These are phyloP conservation scores for Psilocybe cyanescens DNA, from an alignment of 768 basidiomycete genomes.

Conservation along the genomic window DNA sequence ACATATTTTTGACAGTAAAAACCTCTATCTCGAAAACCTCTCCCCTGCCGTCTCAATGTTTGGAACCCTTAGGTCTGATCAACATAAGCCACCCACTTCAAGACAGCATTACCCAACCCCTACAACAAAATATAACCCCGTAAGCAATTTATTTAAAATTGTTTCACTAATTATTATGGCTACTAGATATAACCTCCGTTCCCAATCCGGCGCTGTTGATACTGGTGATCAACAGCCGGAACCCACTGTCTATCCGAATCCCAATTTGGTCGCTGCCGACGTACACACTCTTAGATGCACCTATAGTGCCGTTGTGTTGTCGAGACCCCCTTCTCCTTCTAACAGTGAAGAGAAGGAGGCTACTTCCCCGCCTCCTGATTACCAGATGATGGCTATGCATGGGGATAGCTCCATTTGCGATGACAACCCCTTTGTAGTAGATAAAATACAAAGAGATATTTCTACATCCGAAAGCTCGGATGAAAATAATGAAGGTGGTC, in stretches of 20 bases:
- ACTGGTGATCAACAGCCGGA: background rate
- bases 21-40: background rate
- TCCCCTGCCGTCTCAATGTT: background rate
- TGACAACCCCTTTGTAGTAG: no score
- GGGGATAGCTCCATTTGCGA: background rate
- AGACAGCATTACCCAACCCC: background rate
- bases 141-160: background rate
- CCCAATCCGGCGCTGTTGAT: background rate
- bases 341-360: background rate
- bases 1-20: background rate
- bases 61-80: constrained; percentile 1
- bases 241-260: background rate
- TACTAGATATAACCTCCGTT: background rate
- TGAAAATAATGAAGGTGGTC: background rate
- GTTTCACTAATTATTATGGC: constrained; percentile 1
- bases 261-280: background rate
- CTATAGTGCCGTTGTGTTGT: constrained; percentile 10
- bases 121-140: no score
- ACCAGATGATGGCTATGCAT: background rate
- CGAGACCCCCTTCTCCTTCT: constrained; percentile 8
- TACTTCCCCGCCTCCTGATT: background rate
- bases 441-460: no score
- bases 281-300: background rate
- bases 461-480: no score
- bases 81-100: background rate